phyloP scores from a whole-genome alignment of 2,329 filamentous ascomycete species.

The Exophiala sideris region DNA sequence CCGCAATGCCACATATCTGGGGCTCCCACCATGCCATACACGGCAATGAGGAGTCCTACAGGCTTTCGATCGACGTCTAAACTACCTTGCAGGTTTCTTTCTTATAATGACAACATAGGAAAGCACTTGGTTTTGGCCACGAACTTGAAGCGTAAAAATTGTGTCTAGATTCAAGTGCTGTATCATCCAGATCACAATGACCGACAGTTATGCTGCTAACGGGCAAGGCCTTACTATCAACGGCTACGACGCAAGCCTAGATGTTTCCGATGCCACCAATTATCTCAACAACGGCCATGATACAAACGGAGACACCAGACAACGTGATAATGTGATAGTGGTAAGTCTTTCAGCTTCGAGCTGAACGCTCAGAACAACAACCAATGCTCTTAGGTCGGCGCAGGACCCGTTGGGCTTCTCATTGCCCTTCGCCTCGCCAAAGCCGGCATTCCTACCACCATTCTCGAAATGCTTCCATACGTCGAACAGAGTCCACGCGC shows the following conservation, averaged over 20 bases:
- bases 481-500: constrained; percentile 38
- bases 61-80: background rate
- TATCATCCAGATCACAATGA: background rate
- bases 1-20: background rate
- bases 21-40: background rate
- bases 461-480: constrained; percentile 31
- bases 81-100: background rate
- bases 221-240: background rate
- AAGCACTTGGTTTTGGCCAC: background rate
- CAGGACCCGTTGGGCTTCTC: constrained; percentile 41
- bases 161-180: background rate
- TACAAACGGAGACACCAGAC: background rate
- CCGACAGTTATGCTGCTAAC: background rate
- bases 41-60: background rate
- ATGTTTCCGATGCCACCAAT: background rate
- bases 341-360: background rate
- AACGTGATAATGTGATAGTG: background rate
- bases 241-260: background rate
- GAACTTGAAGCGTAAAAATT: background rate
- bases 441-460: constrained; percentile 32
- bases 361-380: background rate
- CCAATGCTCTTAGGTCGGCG: constrained; percentile 30
- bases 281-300: background rate
- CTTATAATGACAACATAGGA: background rate
- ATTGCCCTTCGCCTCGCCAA: constrained; percentile 38